Base-by-base conservation (phyloP, 2,329 filamentous ascomycete genomes). In the Paraconiothyrium sp. region DNA sequence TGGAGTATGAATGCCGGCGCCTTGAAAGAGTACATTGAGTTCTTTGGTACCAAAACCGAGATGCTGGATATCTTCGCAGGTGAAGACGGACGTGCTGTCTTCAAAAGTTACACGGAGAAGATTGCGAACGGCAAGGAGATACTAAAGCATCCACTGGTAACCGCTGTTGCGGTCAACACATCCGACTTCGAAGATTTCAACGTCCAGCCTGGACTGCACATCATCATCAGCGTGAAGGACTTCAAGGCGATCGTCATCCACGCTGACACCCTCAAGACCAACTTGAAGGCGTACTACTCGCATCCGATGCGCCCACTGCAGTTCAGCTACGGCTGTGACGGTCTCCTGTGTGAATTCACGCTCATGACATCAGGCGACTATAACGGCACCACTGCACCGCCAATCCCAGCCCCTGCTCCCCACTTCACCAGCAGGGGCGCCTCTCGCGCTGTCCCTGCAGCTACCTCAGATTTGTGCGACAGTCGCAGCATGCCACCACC, bases 31-130 rank as follows among this genome's bases (percentile, higher is more conserved):
- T 86, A 93, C 63, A 89, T 92, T 79, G 92, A 94, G 62, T 91
- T 93, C 72, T 94, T 94, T 72, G 90, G 91, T 0, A 90, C 90
- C 1, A 91, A 90, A 5, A 92, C 92, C 35, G 92, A 94, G 75
- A 90, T 93, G 67, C 84, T 94, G 2, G 92, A 94, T 68, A 90
- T 94, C 65, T 90, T 91, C 72, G 88, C 89, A 13, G 70, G 74
- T 9, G 88, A 91, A 57, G 86, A 90, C 50, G 89, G 82, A 10
- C 85, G 86, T 61, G 85, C 91, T 16, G 91, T 92, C 60, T 92
- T 94, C 70, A 92, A 91, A 30, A 93, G 91, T 73, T 94, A 92
- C 71, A 93, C 91, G 0, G 92, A 94, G 75, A 94, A 92, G 79
- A 88, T 90, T 9, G 85, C 89, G 59, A 90, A 89, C 68, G 88